Conservation (phyloP, 495 filamentous ascomycete genomes). For the Bryoglossum gracile region DNA sequence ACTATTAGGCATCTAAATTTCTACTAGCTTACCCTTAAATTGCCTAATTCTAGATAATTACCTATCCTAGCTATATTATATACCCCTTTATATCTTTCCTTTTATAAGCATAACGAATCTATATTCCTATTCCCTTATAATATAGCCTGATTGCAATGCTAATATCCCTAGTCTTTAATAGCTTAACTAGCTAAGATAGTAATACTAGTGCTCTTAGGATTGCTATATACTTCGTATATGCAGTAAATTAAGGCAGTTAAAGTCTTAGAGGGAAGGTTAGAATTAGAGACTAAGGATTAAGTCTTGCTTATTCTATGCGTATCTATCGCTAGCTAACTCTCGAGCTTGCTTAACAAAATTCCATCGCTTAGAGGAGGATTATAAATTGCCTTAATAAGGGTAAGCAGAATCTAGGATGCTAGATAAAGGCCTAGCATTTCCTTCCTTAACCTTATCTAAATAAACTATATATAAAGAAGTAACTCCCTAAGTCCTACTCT, state of each 20-base stretch:
- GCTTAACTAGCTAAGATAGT: constrained; percentile 3
- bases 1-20: background rate
- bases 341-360: constrained; percentile 5
- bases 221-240: constrained; percentile 9
- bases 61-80: background rate
- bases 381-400: constrained; percentile 7
- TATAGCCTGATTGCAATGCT: background rate
- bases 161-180: constrained; percentile 11
- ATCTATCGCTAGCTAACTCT: background rate
- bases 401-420: background rate
- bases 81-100: background rate
- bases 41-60: background rate
- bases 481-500: background rate
- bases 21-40: constrained; percentile 2
- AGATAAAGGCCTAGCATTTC: constrained; percentile 1
- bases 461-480: background rate
- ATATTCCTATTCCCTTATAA: constrained; percentile 1
- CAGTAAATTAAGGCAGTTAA: constrained; percentile 9
- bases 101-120: background rate
- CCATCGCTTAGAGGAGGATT: constrained; percentile 10
- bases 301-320: constrained; percentile 11
- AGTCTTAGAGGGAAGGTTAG: constrained; percentile 9
- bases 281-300: constrained; percentile 11
- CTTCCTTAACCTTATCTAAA: background rate
- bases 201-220: constrained; percentile 10